A percentile compares a stretch with the other conserved stretches of the same genome.
These are phyloP conservation scores for Nannizzia gypsea DNA, from an alignment of 2,329 filamentous ascomycete genomes.

Conservation along the genomic window DNA sequence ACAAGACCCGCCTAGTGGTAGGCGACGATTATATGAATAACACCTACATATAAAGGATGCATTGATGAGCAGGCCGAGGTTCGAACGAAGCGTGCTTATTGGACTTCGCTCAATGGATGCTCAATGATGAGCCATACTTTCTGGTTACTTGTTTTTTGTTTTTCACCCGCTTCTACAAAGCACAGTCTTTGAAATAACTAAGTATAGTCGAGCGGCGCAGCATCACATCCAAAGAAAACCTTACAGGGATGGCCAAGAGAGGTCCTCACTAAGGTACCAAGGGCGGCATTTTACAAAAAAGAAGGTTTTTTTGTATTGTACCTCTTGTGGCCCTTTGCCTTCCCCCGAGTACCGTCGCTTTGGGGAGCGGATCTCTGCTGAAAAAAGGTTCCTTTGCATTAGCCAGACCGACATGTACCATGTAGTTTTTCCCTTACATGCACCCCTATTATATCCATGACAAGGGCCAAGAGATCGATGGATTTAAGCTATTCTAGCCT, in stretches of 20 bases:
- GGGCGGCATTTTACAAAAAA: neutral
- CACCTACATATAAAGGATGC: neutral
- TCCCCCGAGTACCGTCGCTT: neutral
- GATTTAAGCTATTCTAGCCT: conserved; percentile 1
- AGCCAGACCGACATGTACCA: neutral
- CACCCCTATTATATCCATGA: neutral
- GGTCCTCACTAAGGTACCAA: neutral
- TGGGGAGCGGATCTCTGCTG: neutral
- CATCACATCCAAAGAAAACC: neutral
- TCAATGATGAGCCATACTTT: neutral
- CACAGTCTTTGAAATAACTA: neutral
- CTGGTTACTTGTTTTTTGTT: neutral
- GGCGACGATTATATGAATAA: neutral
- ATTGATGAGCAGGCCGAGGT: neutral
- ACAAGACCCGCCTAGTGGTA: neutral
- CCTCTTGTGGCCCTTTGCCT: neutral
- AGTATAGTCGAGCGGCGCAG: neutral
- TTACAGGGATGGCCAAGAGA: neutral
- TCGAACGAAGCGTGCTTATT: neutral
- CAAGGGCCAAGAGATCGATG: neutral
- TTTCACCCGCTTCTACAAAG: neutral
- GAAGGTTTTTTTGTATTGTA: neutral
- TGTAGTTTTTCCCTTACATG: neutral
- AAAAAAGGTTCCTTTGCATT: neutral
- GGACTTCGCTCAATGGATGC: neutral